Evolutionary conservation across 306 rosid genomes (phyloP).

Genomic region (Carpinus fangiana): DNA sequence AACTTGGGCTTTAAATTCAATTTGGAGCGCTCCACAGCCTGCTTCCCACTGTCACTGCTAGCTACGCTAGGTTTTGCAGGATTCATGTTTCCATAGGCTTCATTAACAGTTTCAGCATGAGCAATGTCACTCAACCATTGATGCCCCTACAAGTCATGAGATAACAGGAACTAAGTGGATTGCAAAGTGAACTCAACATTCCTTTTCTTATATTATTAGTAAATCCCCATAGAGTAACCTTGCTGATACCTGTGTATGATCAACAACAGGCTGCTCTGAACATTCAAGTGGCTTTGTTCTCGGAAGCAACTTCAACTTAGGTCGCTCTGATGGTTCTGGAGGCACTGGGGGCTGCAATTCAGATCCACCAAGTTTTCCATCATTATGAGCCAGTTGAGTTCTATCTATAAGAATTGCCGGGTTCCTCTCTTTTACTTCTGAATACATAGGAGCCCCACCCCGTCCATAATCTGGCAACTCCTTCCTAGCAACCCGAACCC

Average conservation of each 20-base stretch:
- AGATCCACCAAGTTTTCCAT: constrained; percentile 46
- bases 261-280: constrained; percentile 50
- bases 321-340: constrained; percentile 65
- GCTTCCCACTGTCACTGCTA: constrained; percentile 62
- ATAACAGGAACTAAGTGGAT: constrained; percentile 21
- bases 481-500: constrained; percentile 50
- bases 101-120: constrained; percentile 50
- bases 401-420: constrained; percentile 35
- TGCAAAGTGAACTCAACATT: background rate
- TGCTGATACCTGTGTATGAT: constrained; percentile 57
- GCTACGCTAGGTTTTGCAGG: constrained; percentile 52
- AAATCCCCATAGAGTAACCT: constrained; percentile 17
- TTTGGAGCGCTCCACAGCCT: constrained; percentile 71
- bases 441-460: constrained; percentile 38
- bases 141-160: constrained; percentile 42
- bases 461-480: constrained; percentile 55
- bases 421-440: constrained; percentile 47
- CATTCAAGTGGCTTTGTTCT: constrained; percentile 59
- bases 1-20: constrained; percentile 90
- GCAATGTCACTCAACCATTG: constrained; percentile 41
- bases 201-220: background rate
- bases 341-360: constrained; percentile 47
- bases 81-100: constrained; percentile 47
- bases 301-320: constrained; percentile 77
- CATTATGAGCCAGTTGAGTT: constrained; percentile 41